Percentiles rank a stretch among this genome's conserved stretches.
These are phyloP conservation scores for Pholiota adiposa DNA, from an alignment of 1,284 basidiomycete genomes.

Conservation along the genomic window DNA sequence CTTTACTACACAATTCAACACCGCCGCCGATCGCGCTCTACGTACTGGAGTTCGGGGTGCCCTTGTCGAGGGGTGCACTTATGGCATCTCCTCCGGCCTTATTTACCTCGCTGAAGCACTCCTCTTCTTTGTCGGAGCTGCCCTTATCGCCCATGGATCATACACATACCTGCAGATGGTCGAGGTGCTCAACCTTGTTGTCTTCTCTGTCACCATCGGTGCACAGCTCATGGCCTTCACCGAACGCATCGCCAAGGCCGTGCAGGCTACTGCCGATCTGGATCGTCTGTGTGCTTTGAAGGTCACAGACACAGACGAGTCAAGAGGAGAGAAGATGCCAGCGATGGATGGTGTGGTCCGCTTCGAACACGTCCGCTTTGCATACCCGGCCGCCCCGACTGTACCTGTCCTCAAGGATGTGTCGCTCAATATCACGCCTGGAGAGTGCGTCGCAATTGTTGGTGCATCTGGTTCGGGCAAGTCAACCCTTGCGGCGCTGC, in stretches of 20 bases:
- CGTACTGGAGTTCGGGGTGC: conserved; percentile 76
- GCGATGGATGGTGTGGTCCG: too few species aligned
- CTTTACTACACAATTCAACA: conserved; percentile 77
- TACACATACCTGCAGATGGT: conserved; percentile 90
- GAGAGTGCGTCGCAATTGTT: conserved; percentile 89
- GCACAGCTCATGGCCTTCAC: conserved; percentile 88
- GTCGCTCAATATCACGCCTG: too few species aligned
- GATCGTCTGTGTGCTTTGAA: conserved; percentile 1
- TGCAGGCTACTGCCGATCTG: conserved; percentile 51
- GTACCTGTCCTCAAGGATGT: conserved; percentile 81
- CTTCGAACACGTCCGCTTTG: conserved; percentile 77
- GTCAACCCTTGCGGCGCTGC: conserved; percentile 81
- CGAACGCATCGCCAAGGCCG: too few species aligned
- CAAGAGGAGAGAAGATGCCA: too few species aligned
- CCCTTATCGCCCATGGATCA: conserved; percentile 79
- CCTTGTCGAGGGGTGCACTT: conserved; percentile 83
- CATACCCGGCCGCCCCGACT: conserved; percentile 81
- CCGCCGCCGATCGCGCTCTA: conserved; percentile 62
- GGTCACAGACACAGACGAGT: too few species aligned
- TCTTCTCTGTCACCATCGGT: conserved; percentile 93
- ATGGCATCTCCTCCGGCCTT: conserved; percentile 81
- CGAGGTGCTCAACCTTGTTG: conserved; percentile 87
- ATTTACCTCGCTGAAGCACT: conserved; percentile 90
- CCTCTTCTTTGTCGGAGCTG: conserved; percentile 88
- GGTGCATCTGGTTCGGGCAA: conserved; percentile 90